Evolutionary conservation across 805 yeast species (phyloP).

Genomic region (Wickerhamiella vanderwaltii): DNA sequence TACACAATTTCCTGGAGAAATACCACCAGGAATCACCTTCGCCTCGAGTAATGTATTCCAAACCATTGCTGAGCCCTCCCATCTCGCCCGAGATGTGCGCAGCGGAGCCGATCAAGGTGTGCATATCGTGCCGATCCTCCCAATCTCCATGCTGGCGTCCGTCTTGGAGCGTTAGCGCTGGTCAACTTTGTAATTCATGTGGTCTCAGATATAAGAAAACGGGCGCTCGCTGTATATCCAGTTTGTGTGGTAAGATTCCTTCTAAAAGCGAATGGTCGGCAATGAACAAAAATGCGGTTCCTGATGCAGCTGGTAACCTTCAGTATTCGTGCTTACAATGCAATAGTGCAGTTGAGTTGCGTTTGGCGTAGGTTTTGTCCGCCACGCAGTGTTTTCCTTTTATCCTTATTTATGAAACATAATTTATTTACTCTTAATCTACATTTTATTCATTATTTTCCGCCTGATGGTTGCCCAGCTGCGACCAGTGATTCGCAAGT

Average conservation of each 20-base stretch:
- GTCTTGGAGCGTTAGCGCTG: conserved; percentile 79
- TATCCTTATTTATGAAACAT: neutral
- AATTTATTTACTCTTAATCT: neutral
- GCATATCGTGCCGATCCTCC: conserved; percentile 81
- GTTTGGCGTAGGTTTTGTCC: neutral
- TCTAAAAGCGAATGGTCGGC: conserved; percentile 92
- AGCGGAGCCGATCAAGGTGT: conserved; percentile 24
- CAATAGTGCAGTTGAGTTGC: conserved; percentile 39
- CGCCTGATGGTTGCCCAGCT: too few relatives aligned
- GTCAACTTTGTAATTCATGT: conserved; percentile 95
- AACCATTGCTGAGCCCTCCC: conserved; percentile 18
- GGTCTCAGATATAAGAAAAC: conserved; percentile 92
- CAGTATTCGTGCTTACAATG: conserved; percentile 42
- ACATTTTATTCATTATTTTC: neutral
- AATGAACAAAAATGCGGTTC: conserved; percentile 50
- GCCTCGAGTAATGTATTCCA: neutral
- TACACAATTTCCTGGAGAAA: neutral
- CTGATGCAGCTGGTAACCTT: conserved; percentile 34
- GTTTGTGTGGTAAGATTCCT: conserved; percentile 73
- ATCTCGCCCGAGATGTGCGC: conserved; percentile 12
- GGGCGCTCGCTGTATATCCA: conserved; percentile 74
- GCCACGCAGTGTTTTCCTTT: too few relatives aligned
- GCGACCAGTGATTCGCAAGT: too few relatives aligned
- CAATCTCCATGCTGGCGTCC: conserved; percentile 99
- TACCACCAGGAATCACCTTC: too few relatives aligned